phyloP scores from a whole-genome alignment of 441 rosid species.

The Geranium incanum region DNA sequence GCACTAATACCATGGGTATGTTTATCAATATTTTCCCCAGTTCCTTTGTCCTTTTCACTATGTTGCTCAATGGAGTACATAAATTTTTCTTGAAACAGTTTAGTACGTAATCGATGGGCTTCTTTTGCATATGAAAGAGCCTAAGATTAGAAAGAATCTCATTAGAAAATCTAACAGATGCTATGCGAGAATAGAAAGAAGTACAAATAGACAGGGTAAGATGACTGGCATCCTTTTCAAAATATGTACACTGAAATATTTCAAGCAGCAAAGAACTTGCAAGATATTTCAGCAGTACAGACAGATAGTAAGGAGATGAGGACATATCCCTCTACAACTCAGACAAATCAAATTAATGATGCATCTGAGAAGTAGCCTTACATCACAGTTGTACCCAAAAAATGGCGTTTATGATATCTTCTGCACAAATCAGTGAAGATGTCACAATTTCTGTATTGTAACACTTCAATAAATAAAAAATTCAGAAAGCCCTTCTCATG shows the following conservation, averaged over 20 bases:
- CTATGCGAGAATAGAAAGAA: neutral
- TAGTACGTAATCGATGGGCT: constrained; percentile 61
- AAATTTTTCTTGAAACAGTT: constrained; percentile 67
- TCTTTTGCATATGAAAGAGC: constrained; percentile 81
- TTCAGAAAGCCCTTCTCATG: neutral
- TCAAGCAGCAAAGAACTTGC: neutral
- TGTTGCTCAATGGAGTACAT: constrained; percentile 53
- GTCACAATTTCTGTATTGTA: neutral
- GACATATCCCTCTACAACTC: neutral
- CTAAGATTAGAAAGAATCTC: constrained; percentile 31
- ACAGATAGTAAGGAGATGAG: neutral
- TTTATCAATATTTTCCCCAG: constrained; percentile 39
- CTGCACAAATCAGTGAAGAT: neutral
- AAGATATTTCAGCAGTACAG: neutral
- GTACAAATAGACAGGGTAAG: constrained; percentile 1
- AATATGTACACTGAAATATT: neutral
- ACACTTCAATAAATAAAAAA: neutral
- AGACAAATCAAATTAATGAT: neutral
- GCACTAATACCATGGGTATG: constrained; percentile 30
- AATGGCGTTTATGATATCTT: neutral
- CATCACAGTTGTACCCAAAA: neutral
- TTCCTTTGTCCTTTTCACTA: constrained; percentile 35
- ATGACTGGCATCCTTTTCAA: neutral
- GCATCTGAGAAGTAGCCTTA: constrained; percentile 4
- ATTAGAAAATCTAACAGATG: constrained; percentile 10